These are phyloP conservation scores for Steccherinum ochraceum DNA, from an alignment of 768 basidiomycete species.

Conservation along the genomic window DNA sequence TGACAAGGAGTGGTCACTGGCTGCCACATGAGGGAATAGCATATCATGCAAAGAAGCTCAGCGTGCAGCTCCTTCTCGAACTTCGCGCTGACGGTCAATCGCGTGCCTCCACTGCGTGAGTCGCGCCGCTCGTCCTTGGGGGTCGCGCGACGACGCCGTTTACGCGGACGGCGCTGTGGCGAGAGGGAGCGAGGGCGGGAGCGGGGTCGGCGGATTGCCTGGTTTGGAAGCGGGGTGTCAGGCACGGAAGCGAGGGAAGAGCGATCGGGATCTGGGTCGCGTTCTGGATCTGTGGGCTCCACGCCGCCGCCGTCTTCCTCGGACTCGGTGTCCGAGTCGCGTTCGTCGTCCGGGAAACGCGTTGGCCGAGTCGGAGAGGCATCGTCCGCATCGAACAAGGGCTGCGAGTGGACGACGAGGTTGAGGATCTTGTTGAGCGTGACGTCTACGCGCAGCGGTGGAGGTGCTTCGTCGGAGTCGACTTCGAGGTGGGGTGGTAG, in stretches of 20 bases:
- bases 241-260: conserved; percentile 27
- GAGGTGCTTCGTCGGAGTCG: conserved; percentile 2
- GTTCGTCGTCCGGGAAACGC: neutral
- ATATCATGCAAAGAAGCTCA: conserved; percentile 88
- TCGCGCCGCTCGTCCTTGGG: neutral
- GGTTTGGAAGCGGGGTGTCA: neutral
- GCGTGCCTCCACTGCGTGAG: conserved; percentile 7
- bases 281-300: conserved; percentile 14
- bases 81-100: conserved; percentile 22
- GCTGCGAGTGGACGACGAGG: conserved; percentile 28
- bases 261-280: conserved; percentile 10
- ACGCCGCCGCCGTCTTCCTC: conserved; percentile 17
- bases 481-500: conserved; percentile 7
- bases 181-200: neutral
- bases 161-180: neutral
- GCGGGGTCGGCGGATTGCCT: conserved; percentile 1
- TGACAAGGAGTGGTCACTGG: conserved; percentile 94
- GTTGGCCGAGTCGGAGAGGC: neutral
- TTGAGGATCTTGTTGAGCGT: conserved; percentile 49
- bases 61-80: conserved; percentile 58
- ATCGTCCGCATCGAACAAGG: conserved; percentile 3
- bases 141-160: neutral
- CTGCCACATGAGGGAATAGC: conserved; percentile 74
- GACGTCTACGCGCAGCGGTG: conserved; percentile 38
- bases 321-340: conserved; percentile 11